Base-by-base conservation (phyloP, 305 asterid genomes). In the Fraxinus baroniana region DNA sequence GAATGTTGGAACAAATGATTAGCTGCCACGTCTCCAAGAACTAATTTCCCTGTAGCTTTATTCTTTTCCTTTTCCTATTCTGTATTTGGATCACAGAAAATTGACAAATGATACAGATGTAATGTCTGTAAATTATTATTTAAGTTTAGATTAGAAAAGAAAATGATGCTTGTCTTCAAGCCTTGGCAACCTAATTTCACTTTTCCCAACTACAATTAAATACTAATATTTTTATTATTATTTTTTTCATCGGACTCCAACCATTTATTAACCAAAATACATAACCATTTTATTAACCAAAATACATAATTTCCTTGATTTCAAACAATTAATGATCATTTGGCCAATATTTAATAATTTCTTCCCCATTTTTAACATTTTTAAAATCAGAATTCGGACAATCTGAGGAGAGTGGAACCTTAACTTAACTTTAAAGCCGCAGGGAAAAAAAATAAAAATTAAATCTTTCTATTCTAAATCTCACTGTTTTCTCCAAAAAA, bases 251-350 rank as follows among this genome's bases (percentile, higher is more conserved):
- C 95, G 96, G 94, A 92, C 90, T 90, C 88, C 92, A 93, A 88
- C 89, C 89, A 85, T 90, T 90, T 88, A 91, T 94, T 85, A 93
- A 94, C 95, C 89, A 93, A 89, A 93, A 91, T 89, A 89, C 89
- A 94, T 93, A 93, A 88, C 89, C 89, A 85, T 90, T 90, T 91
- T 88, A 91, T 94, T 84, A 93, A 94, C 94, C 89, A 93, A 89
- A 93, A 91, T 89, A 89, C 89, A 94, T 93, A 92, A 87, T 88
- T 91, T 88, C 84, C 79, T 79, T 60, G 68, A 89, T 90, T 87
- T 86, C 86, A 60, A 84, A 85, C 87, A 87, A 86, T 84, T 83
- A 88, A 87, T 84, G 87, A 91, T 87, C 85, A 85, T 10, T 90
- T 85, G 87, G 76, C 86, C 77, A 41, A 77, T 86, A 88, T 83